Conservation (phyloP, 2,329 filamentous ascomycete genomes). For the Fusarium torulosum region DNA sequence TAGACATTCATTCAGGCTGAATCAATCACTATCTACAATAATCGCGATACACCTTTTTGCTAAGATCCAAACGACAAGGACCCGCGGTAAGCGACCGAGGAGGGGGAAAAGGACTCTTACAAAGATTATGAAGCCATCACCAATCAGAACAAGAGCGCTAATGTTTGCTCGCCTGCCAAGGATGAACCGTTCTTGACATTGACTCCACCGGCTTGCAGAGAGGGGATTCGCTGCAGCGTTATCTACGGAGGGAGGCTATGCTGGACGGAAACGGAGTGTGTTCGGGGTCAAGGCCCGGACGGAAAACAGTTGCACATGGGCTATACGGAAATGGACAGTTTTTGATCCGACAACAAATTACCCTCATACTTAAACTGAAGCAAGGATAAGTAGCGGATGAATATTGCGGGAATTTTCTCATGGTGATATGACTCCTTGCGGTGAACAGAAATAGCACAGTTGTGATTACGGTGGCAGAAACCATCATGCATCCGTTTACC, state of each 20-base stretch:
- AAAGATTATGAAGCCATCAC: conserved; percentile 25
- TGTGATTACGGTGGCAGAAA: conserved; percentile 30
- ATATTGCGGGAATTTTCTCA: conserved; percentile 22
- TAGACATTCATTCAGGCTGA: conserved; percentile 23
- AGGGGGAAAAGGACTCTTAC: not conserved
- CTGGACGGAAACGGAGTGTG: conserved; percentile 24
- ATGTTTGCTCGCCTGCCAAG: not conserved
- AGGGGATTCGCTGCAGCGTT: conserved; percentile 28
- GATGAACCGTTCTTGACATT: conserved; percentile 16
- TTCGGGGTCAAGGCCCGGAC: conserved; percentile 28
- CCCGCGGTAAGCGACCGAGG: conserved; percentile 39
- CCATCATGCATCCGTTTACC: conserved; percentile 24
- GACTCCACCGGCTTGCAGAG: not conserved
- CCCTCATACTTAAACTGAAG: not conserved
- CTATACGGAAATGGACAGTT: conserved; percentile 4
- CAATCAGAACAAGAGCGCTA: conserved; percentile 42
- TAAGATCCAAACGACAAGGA: conserved; percentile 30
- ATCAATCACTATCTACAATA: not conserved
- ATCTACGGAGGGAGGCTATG: conserved; percentile 34
- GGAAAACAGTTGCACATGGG: not conserved
- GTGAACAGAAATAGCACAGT: not conserved
- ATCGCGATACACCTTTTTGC: conserved; percentile 18
- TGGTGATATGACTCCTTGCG: conserved; percentile 5
- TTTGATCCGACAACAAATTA: conserved; percentile 5
- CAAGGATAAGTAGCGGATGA: not conserved